Percentiles rank a stretch among this genome's conserved stretches.
phyloP scores from a whole-genome alignment of 2,329 filamentous ascomycete genomes.

The Dactylella cylindrospora region DNA sequence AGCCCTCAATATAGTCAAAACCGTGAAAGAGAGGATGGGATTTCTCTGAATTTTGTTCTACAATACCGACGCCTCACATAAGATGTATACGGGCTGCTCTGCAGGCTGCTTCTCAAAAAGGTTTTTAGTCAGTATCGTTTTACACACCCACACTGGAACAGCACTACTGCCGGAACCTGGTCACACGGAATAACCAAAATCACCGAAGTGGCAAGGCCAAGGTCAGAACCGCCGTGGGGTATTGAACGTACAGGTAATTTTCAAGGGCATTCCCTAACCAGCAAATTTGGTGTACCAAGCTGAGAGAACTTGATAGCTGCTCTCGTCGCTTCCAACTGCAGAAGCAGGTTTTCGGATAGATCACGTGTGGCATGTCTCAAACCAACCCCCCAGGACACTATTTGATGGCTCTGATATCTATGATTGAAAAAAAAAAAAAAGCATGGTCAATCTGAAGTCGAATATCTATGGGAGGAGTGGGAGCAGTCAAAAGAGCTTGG shows the following conservation, averaged over 20 bases:
- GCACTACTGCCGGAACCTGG: slow-evolving; percentile 21
- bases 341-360: slow-evolving; percentile 39
- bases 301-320: slow-evolving; percentile 33
- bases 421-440: slow-evolving; percentile 19
- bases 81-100: too few relatives aligned
- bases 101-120: too few relatives aligned
- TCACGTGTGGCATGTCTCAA: slow-evolving; percentile 41
- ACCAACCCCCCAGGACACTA: slow-evolving; percentile 22
- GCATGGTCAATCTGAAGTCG: neutral
- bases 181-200: slow-evolving; percentile 30
- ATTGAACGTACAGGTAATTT: slow-evolving; percentile 21
- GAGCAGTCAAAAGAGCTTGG: too few relatives aligned
- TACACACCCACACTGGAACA: too few relatives aligned
- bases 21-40: too few relatives aligned
- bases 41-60: too few relatives aligned
- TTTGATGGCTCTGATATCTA: slow-evolving; percentile 7
- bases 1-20: too few relatives aligned
- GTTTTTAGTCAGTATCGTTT: too few relatives aligned
- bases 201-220: slow-evolving; percentile 19
- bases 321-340: slow-evolving; percentile 44
- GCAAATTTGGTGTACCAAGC: slow-evolving; percentile 12
- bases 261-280: slow-evolving; percentile 14
- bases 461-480: slow-evolving; percentile 3
- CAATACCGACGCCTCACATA: too few relatives aligned
- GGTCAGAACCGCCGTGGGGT: slow-evolving; percentile 15